These are phyloP conservation scores for Aspergillus novofumigatus DNA, from an alignment of 2,329 filamentous ascomycete species.

Conservation along the genomic window DNA sequence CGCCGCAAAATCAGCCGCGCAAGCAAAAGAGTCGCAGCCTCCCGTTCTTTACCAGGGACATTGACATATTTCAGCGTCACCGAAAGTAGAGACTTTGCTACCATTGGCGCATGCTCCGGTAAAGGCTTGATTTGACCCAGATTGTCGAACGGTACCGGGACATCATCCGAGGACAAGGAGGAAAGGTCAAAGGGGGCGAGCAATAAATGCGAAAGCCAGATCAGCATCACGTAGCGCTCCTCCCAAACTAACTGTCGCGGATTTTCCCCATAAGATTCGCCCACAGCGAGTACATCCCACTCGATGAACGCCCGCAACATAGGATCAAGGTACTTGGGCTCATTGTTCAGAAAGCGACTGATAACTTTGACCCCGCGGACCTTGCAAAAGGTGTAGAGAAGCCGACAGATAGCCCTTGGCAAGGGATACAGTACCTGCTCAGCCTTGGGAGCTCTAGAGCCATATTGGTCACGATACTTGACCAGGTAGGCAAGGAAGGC, in stretches of 20 bases:
- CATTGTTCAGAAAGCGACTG: conserved; percentile 83
- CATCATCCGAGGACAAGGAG: conserved; percentile 64
- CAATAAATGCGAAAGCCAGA: conserved; percentile 82
- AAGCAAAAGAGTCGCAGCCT: conserved; percentile 78
- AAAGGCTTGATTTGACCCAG: conserved; percentile 38
- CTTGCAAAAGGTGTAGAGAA: conserved; percentile 91
- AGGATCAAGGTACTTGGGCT: conserved; percentile 77
- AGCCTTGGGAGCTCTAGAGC: conserved; percentile 27
- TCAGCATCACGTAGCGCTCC: conserved; percentile 77
- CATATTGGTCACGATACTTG: conserved; percentile 40
- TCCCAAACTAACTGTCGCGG: conserved; percentile 65
- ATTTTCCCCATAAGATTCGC: conserved; percentile 16
- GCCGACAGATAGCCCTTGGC: conserved; percentile 67
- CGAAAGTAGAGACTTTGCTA: conserved; percentile 66
- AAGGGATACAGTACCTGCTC: conserved; percentile 46
- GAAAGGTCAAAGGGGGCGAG: conserved; percentile 86
- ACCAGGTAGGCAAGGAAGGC: conserved; percentile 67
- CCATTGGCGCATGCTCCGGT: conserved; percentile 60
- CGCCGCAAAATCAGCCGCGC: conserved; percentile 76
- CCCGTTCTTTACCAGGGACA: conserved; percentile 78
- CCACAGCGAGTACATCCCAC: conserved; percentile 32
- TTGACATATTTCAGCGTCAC: conserved; percentile 68
- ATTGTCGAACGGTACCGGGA: conserved; percentile 34
- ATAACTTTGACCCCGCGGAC: conserved; percentile 91
- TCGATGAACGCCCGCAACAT: conserved; percentile 72